Percentiles rank a stretch among this genome's conserved stretches.
These are phyloP conservation scores for Musa troglodytarum DNA, from an alignment of 176 grass and related monocot species.

Conservation along the genomic window DNA sequence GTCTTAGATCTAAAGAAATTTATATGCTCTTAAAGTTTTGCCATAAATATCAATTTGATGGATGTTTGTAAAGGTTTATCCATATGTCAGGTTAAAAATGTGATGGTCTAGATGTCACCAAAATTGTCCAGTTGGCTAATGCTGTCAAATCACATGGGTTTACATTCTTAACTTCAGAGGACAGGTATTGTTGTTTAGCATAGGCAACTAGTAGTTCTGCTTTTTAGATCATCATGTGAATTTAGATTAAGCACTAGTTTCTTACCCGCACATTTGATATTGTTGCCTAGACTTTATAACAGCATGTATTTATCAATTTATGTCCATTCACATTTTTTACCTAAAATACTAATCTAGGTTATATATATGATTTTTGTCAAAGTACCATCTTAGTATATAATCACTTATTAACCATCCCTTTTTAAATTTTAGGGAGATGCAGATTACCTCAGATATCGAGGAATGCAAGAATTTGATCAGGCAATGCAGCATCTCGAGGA, in stretches of 20 bases:
- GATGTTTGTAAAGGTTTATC: background rate
- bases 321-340: background rate
- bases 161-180: too few species aligned
- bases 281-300: background rate
- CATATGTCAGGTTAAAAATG: background rate
- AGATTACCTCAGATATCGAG: constrained; percentile 63
- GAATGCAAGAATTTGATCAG: constrained; percentile 77
- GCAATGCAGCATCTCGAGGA: constrained; percentile 90
- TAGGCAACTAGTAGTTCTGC: too few species aligned
- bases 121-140: background rate
- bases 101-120: background rate
- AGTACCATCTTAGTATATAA: constrained; percentile 12
- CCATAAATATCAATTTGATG: background rate
- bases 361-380: background rate
- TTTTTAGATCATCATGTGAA: too few species aligned
- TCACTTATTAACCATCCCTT: constrained; percentile 1
- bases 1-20: too few species aligned
- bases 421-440: constrained; percentile 56
- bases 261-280: background rate
- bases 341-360: background rate
- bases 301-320: too few species aligned
- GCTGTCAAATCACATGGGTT: background rate
- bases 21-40: background rate
- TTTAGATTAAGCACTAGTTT: background rate
- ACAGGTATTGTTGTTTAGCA: too few species aligned